Percentiles rank a stretch among this genome's conserved stretches.
phyloP scores from a whole-genome alignment of 176 grass and related monocot genomes.

The Pharus latifolius region DNA sequence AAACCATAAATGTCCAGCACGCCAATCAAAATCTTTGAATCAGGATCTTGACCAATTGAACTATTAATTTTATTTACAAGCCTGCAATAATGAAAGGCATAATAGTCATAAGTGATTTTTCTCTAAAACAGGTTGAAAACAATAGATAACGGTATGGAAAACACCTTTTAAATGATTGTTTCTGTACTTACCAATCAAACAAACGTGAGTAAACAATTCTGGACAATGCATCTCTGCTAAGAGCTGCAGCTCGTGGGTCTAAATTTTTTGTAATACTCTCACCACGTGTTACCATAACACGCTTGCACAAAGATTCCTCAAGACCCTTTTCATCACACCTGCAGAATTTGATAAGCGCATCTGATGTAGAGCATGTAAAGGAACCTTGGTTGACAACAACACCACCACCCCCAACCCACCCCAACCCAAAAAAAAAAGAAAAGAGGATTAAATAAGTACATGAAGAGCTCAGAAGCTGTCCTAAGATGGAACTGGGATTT shows the following conservation, averaged over 20 bases:
- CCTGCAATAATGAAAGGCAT: conserved; percentile 39
- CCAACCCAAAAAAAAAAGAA: not conserved
- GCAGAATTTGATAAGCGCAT: conserved; percentile 26
- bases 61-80: conserved; percentile 90
- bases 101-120: not conserved
- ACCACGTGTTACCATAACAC: conserved; percentile 85
- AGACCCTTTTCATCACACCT: conserved; percentile 82
- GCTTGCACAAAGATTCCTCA: conserved; percentile 83
- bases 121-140: not conserved
- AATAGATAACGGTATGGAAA: not conserved
- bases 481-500: conserved; percentile 78
- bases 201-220: conserved; percentile 92
- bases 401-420: no score
- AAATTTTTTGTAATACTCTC: conserved; percentile 82
- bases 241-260: conserved; percentile 62
- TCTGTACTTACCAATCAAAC: conserved; percentile 85
- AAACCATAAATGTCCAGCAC: conserved; percentile 99
- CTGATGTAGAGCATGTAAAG: conserved; percentile 2
- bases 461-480: conserved; percentile 93
- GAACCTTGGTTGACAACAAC: no score
- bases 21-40: conserved; percentile 85
- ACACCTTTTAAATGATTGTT: conserved; percentile 4
- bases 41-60: conserved; percentile 94
- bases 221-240: conserved; percentile 92
- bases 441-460: conserved; percentile 40